A percentile compares a stretch with the other conserved stretches of the same genome.
phyloP scores from a whole-genome alignment of 768 basidiomycete genomes.

The Trametes elegans region DNA sequence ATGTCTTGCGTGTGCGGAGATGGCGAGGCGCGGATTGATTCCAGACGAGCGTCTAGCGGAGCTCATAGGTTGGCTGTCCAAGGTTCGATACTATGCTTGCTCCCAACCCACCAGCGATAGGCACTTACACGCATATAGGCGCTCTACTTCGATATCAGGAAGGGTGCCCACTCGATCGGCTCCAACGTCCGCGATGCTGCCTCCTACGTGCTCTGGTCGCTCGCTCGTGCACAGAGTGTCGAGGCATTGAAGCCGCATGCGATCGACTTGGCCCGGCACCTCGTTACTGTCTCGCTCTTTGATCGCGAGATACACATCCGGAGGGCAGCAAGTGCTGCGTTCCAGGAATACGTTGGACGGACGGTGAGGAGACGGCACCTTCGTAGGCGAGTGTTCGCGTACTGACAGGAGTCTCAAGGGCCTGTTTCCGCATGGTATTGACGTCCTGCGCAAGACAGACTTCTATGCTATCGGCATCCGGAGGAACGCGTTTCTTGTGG shows the following conservation, averaged over 20 bases:
- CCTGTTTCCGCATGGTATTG: conserved; percentile 91
- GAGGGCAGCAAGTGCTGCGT: conserved; percentile 94
- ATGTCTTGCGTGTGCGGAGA: conserved; percentile 88
- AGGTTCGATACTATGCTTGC: conserved; percentile 43
- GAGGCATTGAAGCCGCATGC: conserved; percentile 60
- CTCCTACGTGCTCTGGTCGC: conserved; percentile 91
- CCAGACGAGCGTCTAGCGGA: conserved; percentile 52
- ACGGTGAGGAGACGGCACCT: conserved; percentile 60
- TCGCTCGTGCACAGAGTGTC: conserved; percentile 75
- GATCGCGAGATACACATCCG: conserved; percentile 96
- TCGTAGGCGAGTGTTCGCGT: neutral
- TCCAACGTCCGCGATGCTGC: conserved; percentile 94
- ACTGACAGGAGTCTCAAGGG: conserved; percentile 45
- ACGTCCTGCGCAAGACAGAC: conserved; percentile 87
- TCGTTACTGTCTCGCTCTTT: conserved; percentile 80
- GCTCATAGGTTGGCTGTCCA: conserved; percentile 76
- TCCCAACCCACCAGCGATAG: too few relatives aligned
- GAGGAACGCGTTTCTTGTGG: conserved; percentile 78
- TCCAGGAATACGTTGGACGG: conserved; percentile 95
- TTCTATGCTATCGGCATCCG: conserved; percentile 91
- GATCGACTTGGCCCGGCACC: conserved; percentile 57
- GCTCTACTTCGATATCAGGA: conserved; percentile 86
- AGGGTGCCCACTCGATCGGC: conserved; percentile 91
- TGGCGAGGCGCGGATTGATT: conserved; percentile 81
- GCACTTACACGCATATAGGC: conserved; percentile 48